A percentile compares a stretch with the other conserved stretches of the same genome.
phyloP scores from a whole-genome alignment of 1,139 yeast species.

The Candida smagusa region DNA sequence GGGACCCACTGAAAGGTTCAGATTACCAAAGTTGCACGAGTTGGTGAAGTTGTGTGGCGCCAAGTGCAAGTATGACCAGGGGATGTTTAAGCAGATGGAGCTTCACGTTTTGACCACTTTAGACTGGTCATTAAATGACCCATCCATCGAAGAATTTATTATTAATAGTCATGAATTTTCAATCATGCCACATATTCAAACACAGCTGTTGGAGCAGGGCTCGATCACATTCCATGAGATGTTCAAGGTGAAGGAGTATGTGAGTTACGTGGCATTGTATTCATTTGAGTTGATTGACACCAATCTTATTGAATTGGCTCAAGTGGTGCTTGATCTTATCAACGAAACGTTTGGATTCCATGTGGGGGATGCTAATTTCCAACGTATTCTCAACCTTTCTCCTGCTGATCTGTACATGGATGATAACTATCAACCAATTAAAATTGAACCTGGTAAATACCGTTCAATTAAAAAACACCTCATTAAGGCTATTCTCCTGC shows the following conservation, averaged over 20 bases:
- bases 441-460: constrained; percentile 1
- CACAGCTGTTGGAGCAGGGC: not conserved
- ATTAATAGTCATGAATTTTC: constrained; percentile 31
- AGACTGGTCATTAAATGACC: constrained; percentile 60
- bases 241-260: constrained; percentile 36
- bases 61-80: constrained; percentile 53
- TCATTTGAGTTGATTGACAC: constrained; percentile 35
- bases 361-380: not conserved
- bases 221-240: constrained; percentile 20
- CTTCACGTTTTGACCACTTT: constrained; percentile 55
- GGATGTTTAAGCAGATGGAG: constrained; percentile 59
- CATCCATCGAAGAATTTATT: constrained; percentile 53
- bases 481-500: constrained; percentile 28
- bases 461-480: constrained; percentile 30
- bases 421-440: not conserved
- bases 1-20: constrained; percentile 65
- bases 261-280: constrained; percentile 36
- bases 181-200: constrained; percentile 12
- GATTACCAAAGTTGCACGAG: constrained; percentile 63
- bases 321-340: constrained; percentile 33
- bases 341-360: constrained; percentile 29
- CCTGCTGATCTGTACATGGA: not conserved
- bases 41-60: constrained; percentile 61
- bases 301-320: constrained; percentile 30
- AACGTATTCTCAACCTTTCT: not conserved